Evolutionary conservation across 495 filamentous ascomycete species (phyloP).

Genomic region (Annulohypoxylon moriforme): DNA sequence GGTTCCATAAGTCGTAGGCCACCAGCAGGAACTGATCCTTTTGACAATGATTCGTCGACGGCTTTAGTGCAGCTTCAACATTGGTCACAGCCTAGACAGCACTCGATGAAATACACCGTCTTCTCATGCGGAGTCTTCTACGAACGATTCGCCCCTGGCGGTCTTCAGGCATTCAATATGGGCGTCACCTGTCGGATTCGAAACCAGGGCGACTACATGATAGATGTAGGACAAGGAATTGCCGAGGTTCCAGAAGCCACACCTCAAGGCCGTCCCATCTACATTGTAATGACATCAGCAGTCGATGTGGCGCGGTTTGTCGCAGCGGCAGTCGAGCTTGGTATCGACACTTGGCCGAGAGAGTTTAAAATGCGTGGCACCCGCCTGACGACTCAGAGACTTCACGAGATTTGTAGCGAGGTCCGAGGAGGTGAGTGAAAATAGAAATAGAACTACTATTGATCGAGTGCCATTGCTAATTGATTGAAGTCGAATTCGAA

Average conservation of each 20-base stretch:
- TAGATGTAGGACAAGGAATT: constrained; percentile 66
- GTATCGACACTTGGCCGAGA: constrained; percentile 70
- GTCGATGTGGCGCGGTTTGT: constrained; percentile 75
- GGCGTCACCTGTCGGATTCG: constrained; percentile 59
- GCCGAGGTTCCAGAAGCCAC: constrained; percentile 68
- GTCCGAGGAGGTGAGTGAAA: constrained; percentile 54
- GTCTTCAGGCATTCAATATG: constrained; percentile 66
- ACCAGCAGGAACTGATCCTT: constrained; percentile 63
- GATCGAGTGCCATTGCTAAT: constrained; percentile 26
- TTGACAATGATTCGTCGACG: constrained; percentile 58
- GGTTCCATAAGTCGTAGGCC: constrained; percentile 62
- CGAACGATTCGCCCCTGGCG: constrained; percentile 75
- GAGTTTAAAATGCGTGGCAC: constrained; percentile 75
- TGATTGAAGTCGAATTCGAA: constrained; percentile 52
- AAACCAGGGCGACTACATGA: constrained; percentile 70
- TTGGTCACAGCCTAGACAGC: constrained; percentile 53
- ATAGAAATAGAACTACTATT: not conserved
- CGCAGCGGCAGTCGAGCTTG: constrained; percentile 68
- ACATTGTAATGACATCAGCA: constrained; percentile 73
- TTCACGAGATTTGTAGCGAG: constrained; percentile 58
- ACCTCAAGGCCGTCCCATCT: constrained; percentile 59
- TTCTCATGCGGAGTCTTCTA: constrained; percentile 82
- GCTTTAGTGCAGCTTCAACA: constrained; percentile 68
- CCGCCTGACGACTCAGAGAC: constrained; percentile 63
- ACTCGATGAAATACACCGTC: constrained; percentile 69